Percentiles rank a stretch among this genome's conserved stretches.
Conservation (phyloP, 257 asterid genomes). For the Jacaranda mimosifolia region DNA sequence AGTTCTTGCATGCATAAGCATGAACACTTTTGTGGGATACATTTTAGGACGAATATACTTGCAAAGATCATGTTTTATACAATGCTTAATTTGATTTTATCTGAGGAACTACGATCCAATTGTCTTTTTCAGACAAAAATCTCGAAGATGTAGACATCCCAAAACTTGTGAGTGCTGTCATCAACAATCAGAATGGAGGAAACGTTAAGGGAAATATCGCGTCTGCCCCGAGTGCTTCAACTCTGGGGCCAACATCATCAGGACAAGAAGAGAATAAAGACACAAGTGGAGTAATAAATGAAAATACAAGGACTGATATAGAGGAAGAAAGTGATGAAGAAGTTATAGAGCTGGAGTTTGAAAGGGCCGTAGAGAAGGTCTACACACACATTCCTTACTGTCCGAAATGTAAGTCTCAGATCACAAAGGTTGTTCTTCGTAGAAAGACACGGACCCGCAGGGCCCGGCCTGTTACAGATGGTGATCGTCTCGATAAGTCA, state of each 20-base stretch:
- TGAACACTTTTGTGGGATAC: background rate
- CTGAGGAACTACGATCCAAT: slow-evolving; percentile 29
- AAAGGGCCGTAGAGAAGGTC: slow-evolving; percentile 53
- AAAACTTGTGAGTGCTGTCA: slow-evolving; percentile 31
- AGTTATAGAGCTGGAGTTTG: slow-evolving; percentile 66
- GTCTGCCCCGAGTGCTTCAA: background rate
- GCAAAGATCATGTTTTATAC: background rate
- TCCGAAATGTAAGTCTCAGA: slow-evolving; percentile 62
- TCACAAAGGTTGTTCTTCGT: slow-evolving; percentile 70
- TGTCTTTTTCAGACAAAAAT: slow-evolving; percentile 20
- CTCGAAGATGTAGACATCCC: slow-evolving; percentile 45
- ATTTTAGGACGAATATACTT: background rate
- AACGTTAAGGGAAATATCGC: slow-evolving; percentile 7
- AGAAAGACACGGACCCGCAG: slow-evolving; percentile 41
- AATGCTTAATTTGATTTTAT: background rate
- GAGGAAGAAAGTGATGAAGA: slow-evolving; percentile 58
- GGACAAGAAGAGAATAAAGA: background rate
- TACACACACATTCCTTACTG: slow-evolving; percentile 68
- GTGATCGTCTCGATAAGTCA: slow-evolving; percentile 10
- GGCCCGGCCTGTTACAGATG: background rate
- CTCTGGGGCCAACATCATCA: background rate
- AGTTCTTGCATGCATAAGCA: background rate
- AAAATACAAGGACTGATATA: slow-evolving; percentile 26
- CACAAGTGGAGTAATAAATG: slow-evolving; percentile 13
- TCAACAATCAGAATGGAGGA: slow-evolving; percentile 24